Conservation (phyloP, 768 basidiomycete genomes). For the Brasilioporus rufonigricans region DNA sequence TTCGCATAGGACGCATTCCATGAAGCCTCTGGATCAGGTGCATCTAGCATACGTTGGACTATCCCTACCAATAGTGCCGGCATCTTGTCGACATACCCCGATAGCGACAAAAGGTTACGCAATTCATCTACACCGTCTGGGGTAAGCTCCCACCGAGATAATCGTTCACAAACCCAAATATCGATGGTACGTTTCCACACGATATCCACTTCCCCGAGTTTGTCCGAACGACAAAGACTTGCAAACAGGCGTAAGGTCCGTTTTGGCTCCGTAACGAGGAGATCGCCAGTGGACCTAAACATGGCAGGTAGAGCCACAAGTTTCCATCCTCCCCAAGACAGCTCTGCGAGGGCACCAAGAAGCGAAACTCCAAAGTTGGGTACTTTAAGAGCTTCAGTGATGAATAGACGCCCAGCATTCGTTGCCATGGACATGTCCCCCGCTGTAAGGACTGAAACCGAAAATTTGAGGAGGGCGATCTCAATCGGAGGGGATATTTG, state of each 20-base stretch:
- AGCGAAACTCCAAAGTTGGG: slow-evolving; percentile 51
- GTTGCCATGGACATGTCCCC: slow-evolving; percentile 40
- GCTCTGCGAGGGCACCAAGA: slow-evolving; percentile 58
- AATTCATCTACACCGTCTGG: slow-evolving; percentile 49
- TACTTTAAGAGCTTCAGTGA: slow-evolving; percentile 23
- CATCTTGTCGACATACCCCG: slow-evolving; percentile 47
- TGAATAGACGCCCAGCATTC: slow-evolving; percentile 47
- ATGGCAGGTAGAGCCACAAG: slow-evolving; percentile 59
- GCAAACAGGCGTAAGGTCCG: slow-evolving; percentile 50
- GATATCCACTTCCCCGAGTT: slow-evolving; percentile 54
- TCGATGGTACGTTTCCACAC: slow-evolving; percentile 59
- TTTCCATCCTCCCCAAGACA: slow-evolving; percentile 79
- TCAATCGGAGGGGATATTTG: slow-evolving; percentile 28
- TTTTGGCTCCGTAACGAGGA: slow-evolving; percentile 45
- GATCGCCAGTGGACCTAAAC: slow-evolving; percentile 46
- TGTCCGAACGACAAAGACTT: slow-evolving; percentile 44
- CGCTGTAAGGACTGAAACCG: slow-evolving; percentile 37
- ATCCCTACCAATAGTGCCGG: slow-evolving; percentile 43
- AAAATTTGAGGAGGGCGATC: slow-evolving; percentile 32
- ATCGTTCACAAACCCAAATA: slow-evolving; percentile 42
- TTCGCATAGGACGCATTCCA: slow-evolving; percentile 38
- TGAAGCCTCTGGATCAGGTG: slow-evolving; percentile 27
- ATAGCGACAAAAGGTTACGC: slow-evolving; percentile 52
- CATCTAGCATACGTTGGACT: slow-evolving; percentile 40
- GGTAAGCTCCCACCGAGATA: slow-evolving; percentile 41